phyloP scores from a whole-genome alignment of 2,329 filamentous ascomycete species.

The Sclerotinia borealis region DNA sequence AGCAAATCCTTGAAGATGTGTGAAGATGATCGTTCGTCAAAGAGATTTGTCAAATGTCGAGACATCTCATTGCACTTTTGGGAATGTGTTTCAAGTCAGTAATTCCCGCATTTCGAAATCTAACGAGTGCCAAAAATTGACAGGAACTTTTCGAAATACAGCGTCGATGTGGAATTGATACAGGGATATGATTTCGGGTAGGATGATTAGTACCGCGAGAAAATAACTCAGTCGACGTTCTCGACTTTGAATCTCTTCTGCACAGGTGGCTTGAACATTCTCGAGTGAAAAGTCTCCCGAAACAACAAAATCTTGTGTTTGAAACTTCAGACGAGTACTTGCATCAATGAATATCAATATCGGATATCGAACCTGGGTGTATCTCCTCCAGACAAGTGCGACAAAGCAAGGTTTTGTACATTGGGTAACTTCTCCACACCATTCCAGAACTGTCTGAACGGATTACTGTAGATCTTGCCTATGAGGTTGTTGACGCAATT shows the following conservation, averaged over 20 bases:
- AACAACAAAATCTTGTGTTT: background rate
- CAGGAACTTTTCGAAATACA: too few relatives aligned
- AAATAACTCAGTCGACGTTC: background rate
- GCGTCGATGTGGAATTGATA: too few relatives aligned
- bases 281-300: background rate
- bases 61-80: background rate
- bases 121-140: background rate
- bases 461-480: background rate
- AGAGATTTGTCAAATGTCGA: background rate
- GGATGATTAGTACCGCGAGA: too few relatives aligned
- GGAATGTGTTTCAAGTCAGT: too few relatives aligned
- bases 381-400: background rate
- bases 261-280: background rate
- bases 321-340: background rate
- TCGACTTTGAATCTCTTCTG: background rate
- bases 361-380: background rate
- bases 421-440: background rate
- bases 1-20: too few relatives aligned
- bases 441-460: background rate
- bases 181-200: too few relatives aligned
- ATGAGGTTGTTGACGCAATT: background rate
- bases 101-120: too few relatives aligned
- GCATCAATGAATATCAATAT: background rate
- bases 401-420: background rate
- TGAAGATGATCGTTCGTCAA: background rate